Evolutionary conservation across 2,329 filamentous ascomycete genomes (phyloP), one percentile per base, ranked within the genome.

Genomic region (Sclerotinia subarctica): DNA sequence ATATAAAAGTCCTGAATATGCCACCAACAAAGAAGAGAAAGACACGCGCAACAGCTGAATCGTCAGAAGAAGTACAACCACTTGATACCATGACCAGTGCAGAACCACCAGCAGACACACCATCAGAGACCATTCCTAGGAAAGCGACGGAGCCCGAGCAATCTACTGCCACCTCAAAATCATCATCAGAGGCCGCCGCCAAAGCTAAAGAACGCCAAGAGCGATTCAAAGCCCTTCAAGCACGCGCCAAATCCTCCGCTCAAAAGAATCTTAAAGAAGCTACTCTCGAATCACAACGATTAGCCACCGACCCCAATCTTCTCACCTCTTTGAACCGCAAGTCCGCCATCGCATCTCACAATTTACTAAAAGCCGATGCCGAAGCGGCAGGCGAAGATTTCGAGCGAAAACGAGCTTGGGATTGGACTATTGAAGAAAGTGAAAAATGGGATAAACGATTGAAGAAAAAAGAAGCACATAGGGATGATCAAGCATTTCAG

Each of bases 401-500:
- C 77, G 95, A 99, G 83, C 91, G 95, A 73, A 97, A 98, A 81
- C 89, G 95, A 52, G 95, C 95, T 1, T 99, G 95, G 95, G 95
- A 98, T 81, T 99, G 95, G 92, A 99, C 95, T 0, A 83, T 94
- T 8, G 95, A 99, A 72, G 95, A 99, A 81, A 91, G 88, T 74
- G 95, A 97, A 81, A 88, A 86, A 73, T 99, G 95, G 95, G 95
- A 99, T 79, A 90, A 90, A 81, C 89, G 94, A 44, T 82, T 96
- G 78, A 91, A 90, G 76, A 96, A 96, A 84, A 96, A 93, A 81
- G 87, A 88, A 69, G 86, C 87, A 24, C 90, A 91, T 75, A 85
- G 91, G 70, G 92, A 97, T 78, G 89, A 94, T 79, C 92, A 93
- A 69, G 91, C 92, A 3, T 99, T 99, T 81, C 87, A 91, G 75